Conservation (phyloP, 257 asterid genomes). For the Anisodus tanguticus region DNA sequence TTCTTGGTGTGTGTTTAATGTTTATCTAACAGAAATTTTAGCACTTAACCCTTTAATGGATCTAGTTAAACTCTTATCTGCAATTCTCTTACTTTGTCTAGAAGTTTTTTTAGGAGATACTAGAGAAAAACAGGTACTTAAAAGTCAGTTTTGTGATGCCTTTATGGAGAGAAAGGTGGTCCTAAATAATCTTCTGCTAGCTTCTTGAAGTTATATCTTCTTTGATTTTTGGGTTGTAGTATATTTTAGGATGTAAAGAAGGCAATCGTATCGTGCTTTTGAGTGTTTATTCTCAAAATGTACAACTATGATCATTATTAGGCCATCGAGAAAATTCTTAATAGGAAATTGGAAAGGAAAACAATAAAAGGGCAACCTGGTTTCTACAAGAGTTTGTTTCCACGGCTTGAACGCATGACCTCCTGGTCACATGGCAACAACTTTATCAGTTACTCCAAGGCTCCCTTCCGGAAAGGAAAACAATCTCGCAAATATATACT, state of each 20-base stretch:
- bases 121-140: neutral
- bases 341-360: neutral
- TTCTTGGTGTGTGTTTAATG: neutral
- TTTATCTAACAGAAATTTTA: neutral
- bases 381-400: no score
- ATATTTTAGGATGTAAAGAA: neutral
- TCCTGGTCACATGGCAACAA: no score
- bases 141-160: neutral
- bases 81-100: neutral
- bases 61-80: neutral
- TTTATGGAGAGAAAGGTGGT: neutral
- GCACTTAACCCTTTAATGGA: neutral
- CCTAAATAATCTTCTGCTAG: neutral
- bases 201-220: neutral
- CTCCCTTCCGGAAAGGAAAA: no score
- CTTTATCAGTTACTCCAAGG: no score
- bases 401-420: no score
- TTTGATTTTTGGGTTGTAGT: neutral
- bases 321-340: neutral
- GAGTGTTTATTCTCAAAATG: neutral
- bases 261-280: neutral
- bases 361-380: neutral
- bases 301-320: neutral
- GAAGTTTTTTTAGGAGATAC: neutral
- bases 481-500: neutral